Conservation (phyloP, 1,139 yeast species). For the Saccharomyces hybrid region DNA sequence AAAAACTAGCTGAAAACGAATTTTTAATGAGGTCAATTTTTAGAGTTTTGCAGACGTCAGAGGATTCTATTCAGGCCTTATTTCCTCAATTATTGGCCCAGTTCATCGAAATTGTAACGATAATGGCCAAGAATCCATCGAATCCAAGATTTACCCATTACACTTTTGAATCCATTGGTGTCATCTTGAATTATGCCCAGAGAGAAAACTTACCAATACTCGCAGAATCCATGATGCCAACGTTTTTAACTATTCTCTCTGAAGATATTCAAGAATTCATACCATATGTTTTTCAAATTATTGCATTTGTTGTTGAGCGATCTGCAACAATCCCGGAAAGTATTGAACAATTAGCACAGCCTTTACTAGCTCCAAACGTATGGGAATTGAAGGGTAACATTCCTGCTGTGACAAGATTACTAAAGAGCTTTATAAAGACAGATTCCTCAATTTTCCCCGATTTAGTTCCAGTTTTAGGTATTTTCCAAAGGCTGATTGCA, state of each 20-base stretch:
- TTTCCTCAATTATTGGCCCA: slow-evolving; percentile 49
- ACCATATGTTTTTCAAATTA: slow-evolving; percentile 84
- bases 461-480: slow-evolving; percentile 80
- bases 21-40: slow-evolving; percentile 81
- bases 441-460: slow-evolving; percentile 49
- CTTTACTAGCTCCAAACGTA: slow-evolving; percentile 75
- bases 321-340: slow-evolving; percentile 48
- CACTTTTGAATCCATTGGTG: slow-evolving; percentile 80
- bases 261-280: slow-evolving; percentile 90
- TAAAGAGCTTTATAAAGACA: slow-evolving; percentile 61
- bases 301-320: slow-evolving; percentile 67
- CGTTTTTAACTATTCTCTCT: slow-evolving; percentile 58
- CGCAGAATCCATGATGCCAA: slow-evolving; percentile 56
- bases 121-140: slow-evolving; percentile 82
- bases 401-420: slow-evolving; percentile 80
- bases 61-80: slow-evolving; percentile 46
- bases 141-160: slow-evolving; percentile 91
- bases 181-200: slow-evolving; percentile 52
- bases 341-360: slow-evolving; percentile 62
- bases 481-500: slow-evolving; percentile 88
- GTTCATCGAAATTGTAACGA: slow-evolving; percentile 57
- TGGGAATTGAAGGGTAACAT: slow-evolving; percentile 94
- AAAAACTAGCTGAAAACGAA: slow-evolving; percentile 90
- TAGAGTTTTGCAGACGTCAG: slow-evolving; percentile 73
- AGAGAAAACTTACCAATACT: slow-evolving; percentile 37